Percentiles rank a stretch among this genome's conserved stretches.
Evolutionary conservation across 768 basidiomycete species (phyloP).

Genomic region (Termitomyces sp.): DNA sequence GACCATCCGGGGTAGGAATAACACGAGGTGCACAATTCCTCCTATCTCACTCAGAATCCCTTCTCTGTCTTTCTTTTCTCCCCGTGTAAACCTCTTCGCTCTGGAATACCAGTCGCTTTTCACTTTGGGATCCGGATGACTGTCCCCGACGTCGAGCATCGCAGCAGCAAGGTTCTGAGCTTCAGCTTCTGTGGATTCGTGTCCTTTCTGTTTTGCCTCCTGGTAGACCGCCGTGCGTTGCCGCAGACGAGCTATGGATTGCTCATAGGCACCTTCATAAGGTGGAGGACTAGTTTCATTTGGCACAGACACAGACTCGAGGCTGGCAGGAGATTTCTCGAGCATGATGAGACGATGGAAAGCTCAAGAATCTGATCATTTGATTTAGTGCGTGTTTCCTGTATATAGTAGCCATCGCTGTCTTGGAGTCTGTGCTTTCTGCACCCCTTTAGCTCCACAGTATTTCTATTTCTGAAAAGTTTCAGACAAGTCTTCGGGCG

Average conservation of each 20-base stretch:
- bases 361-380: too few relatives aligned
- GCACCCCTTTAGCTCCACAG: not conserved
- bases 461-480: not conserved
- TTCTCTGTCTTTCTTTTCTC: not conserved
- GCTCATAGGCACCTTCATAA: not conserved
- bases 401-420: not conserved
- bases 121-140: not conserved
- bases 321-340: not conserved
- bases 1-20: not conserved
- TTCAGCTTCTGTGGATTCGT: not conserved
- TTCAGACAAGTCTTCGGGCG: not conserved
- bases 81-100: not conserved
- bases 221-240: not conserved
- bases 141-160: not conserved
- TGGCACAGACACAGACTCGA: not conserved
- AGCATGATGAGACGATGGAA: not conserved
- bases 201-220: not conserved
- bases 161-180: not conserved
- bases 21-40: not conserved
- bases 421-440: not conserved
- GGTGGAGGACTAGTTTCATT: not conserved
- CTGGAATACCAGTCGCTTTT: not conserved
- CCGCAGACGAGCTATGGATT: not conserved
- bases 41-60: not conserved
- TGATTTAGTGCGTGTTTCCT: not conserved